These are phyloP conservation scores for Neoscytalidium dimidiatum DNA, from an alignment of 2,329 filamentous ascomycete genomes.

Conservation along the genomic window DNA sequence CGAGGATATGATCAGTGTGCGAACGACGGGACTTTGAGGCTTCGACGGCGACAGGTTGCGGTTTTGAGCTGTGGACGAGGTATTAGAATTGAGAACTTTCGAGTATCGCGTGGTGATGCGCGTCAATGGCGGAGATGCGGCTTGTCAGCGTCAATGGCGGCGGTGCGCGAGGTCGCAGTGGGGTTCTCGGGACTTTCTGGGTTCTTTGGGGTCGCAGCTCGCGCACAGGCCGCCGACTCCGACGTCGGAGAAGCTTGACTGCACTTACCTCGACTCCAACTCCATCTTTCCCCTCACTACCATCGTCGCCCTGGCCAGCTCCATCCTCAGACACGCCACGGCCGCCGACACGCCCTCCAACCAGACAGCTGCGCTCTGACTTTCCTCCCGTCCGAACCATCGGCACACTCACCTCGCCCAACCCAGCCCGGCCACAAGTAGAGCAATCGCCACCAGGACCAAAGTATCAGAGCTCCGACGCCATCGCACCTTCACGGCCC, in stretches of 20 bases:
- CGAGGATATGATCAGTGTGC: neutral
- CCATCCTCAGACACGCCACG: neutral
- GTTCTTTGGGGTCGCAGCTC: neutral
- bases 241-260: slow-evolving; percentile 3
- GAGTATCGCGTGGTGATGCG: slow-evolving; percentile 2
- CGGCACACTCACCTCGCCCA: neutral
- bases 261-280: neutral
- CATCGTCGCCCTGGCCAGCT: neutral
- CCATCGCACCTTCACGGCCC: too few relatives aligned
- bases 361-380: neutral
- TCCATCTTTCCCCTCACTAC: neutral
- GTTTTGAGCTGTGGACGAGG: neutral
- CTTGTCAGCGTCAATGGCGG: slow-evolving; percentile 20
- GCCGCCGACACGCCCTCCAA: neutral
- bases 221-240: neutral
- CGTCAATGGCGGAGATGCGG: slow-evolving; percentile 19
- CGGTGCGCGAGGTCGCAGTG: neutral
- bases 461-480: too few relatives aligned
- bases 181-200: neutral
- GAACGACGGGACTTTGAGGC: neutral
- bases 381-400: neutral
- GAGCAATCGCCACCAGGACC: neutral
- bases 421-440: neutral
- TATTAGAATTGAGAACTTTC: neutral
- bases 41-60: neutral